These are phyloP conservation scores for Ogataea thermomethanolica DNA, from an alignment of 805 yeast genomes.

Conservation along the genomic window DNA sequence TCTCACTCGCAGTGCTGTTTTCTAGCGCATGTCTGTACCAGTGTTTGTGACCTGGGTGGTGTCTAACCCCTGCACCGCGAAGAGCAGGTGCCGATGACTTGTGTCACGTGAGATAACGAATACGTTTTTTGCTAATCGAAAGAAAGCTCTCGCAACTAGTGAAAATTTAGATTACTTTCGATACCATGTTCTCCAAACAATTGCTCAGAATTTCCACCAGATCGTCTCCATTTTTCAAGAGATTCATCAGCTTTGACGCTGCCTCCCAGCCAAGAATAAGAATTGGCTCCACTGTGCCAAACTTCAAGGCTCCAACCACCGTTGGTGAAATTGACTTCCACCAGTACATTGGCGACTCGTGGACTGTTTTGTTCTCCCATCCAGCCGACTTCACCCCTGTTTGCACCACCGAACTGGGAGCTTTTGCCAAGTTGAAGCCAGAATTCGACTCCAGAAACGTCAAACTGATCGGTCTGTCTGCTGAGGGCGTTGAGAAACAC, in stretches of 20 bases:
- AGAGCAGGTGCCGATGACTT: background rate
- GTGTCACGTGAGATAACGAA: constrained; percentile 10
- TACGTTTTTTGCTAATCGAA: background rate
- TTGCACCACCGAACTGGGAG: constrained; percentile 94
- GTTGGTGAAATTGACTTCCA: constrained; percentile 83
- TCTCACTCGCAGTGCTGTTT: too few species aligned
- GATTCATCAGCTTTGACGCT: constrained; percentile 44
- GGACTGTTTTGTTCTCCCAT: constrained; percentile 89
- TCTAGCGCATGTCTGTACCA: too few species aligned
- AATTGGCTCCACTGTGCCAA: constrained; percentile 84
- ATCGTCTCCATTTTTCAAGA: constrained; percentile 17
- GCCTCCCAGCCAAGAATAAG: constrained; percentile 62
- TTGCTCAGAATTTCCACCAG: constrained; percentile 15
- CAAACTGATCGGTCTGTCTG: constrained; percentile 86
- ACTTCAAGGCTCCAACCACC: constrained; percentile 80
- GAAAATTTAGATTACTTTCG: background rate
- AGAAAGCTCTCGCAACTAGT: background rate
- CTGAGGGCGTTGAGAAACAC: constrained; percentile 79
- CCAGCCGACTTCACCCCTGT: constrained; percentile 98
- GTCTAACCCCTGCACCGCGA: too few species aligned
- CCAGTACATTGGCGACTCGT: constrained; percentile 77
- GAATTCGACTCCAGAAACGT: constrained; percentile 83
- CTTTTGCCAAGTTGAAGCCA: constrained; percentile 83
- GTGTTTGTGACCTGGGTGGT: too few species aligned
- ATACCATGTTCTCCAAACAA: constrained; percentile 25